These are phyloP conservation scores for Massariosphaeria phaeospora DNA, from an alignment of 495 filamentous ascomycete genomes.

Conservation along the genomic window DNA sequence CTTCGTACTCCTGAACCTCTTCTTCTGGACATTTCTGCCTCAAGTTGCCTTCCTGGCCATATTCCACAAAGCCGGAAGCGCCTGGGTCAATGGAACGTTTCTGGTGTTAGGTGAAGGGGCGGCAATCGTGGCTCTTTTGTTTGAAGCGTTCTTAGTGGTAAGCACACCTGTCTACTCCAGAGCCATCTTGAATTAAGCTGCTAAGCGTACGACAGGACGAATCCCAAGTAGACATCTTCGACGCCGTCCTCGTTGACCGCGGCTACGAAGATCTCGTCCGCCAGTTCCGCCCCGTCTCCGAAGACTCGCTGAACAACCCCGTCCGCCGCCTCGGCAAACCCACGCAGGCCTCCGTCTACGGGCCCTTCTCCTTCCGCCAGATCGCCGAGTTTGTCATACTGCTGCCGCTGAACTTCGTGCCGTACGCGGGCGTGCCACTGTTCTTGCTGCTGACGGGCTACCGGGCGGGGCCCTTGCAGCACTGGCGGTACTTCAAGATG, in stretches of 20 bases:
- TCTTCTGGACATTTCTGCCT: slow-evolving; percentile 56
- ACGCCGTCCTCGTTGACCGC: slow-evolving; percentile 57
- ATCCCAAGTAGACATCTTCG: slow-evolving; percentile 64
- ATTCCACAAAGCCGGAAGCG: slow-evolving; percentile 52
- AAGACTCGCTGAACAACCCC: slow-evolving; percentile 48
- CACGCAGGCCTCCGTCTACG: slow-evolving; percentile 53
- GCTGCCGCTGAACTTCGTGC: slow-evolving; percentile 62
- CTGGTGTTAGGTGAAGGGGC: slow-evolving; percentile 63
- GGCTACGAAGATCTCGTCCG: slow-evolving; percentile 55
- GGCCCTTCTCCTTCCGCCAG: slow-evolving; percentile 53
- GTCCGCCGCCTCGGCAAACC: slow-evolving; percentile 56
- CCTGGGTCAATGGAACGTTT: slow-evolving; percentile 61
- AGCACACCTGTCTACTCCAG: background rate
- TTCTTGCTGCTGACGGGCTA: slow-evolving; percentile 61
- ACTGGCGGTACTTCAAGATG: slow-evolving; percentile 63
- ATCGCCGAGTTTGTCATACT: slow-evolving; percentile 45
- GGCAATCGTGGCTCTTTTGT: slow-evolving; percentile 56
- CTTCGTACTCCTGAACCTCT: slow-evolving; percentile 58
- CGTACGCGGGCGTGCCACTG: slow-evolving; percentile 57
- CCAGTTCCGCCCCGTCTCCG: slow-evolving; percentile 51
- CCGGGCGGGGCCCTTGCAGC: slow-evolving; percentile 60
- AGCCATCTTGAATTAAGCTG: background rate
- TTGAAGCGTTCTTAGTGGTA: slow-evolving; percentile 61
- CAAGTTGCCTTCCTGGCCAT: slow-evolving; percentile 61
- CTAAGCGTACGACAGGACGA: slow-evolving; percentile 45